Conservation (phyloP, 306 rosid genomes). For the Acacia acuminata region DNA sequence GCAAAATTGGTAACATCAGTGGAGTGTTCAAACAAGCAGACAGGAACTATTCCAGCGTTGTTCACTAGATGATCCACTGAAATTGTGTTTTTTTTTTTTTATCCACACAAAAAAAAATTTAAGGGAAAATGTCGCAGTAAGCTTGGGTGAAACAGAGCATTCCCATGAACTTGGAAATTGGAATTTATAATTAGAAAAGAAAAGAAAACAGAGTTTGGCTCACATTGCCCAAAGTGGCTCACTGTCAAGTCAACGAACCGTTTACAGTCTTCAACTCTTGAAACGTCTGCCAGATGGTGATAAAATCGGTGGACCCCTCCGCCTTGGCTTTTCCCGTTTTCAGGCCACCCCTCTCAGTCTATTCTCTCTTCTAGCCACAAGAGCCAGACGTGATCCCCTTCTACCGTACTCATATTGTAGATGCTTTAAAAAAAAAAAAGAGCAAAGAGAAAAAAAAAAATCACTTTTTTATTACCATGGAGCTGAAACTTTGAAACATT, state of each 20-base stretch:
- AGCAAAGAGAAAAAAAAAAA: not conserved
- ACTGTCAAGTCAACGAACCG: constrained; percentile 39
- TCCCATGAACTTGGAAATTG: not conserved
- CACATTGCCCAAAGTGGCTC: constrained; percentile 49
- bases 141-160: not conserved
- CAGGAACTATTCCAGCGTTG: constrained; percentile 58
- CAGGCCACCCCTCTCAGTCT: constrained; percentile 41
- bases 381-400: constrained; percentile 54
- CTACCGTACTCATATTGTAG: constrained; percentile 49
- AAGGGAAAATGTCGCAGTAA: not conserved
- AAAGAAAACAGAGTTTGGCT: too few relatives aligned
- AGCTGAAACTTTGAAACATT: constrained; percentile 3
- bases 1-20: constrained; percentile 40
- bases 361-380: constrained; percentile 51
- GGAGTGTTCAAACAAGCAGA: constrained; percentile 50
- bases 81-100: constrained; percentile 12
- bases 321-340: constrained; percentile 22
- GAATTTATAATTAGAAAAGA: too few relatives aligned
- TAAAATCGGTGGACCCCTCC: constrained; percentile 46
- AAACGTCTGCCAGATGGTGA: constrained; percentile 51
- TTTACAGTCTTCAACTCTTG: constrained; percentile 42
- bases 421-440: constrained; percentile 25
- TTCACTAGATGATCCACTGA: constrained; percentile 71
- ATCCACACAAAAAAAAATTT: too few relatives aligned
- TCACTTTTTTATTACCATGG: not conserved